Evolutionary conservation across 805 yeast species (phyloP), one percentile per base, ranked within the genome.

Genomic region (Barnettozyma californica): DNA sequence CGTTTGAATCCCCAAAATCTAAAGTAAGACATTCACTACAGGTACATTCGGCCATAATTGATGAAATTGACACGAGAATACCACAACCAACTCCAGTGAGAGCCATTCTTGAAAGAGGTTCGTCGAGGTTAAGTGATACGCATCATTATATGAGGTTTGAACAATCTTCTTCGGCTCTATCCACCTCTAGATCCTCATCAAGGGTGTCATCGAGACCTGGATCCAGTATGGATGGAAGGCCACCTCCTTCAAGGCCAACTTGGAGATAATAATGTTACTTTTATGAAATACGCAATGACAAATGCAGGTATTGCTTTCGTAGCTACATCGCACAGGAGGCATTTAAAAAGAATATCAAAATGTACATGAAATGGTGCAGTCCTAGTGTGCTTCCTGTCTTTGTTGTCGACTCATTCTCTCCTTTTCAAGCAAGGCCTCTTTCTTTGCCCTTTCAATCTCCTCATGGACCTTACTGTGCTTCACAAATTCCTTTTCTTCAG

Each of bases 41-140:
- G 8, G 44, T 43, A n/a, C 29, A 18, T 21, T 13, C 43, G 3
- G 9, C 45, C 9, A 19, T 37, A n/a, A 45, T 58, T 5, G 61
- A 59, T n/a, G 43, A 38, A 16, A 33, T 59, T n/a, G 47, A 43
- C 21, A 59, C 63, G 4, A 33, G 56, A 43, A 14, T 61, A 14
- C 63, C 61, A 39, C 62, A 60, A 21, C 64, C 63, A 8, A 58
- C 64, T 3, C 64, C 64, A 2, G 44, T 61, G 14, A 53, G 51
- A 20, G 60, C 60, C 16, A 46, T 58, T 1, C 49, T 57, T 7
- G 60, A 56, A 36, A 50, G 54, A 31, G 44, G 53, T 21, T 26
- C 44, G 7, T 51, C 58, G 7, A 48, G 56, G 39, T 21, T 44
- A 25, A 39, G 56, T 38, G 52, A 42, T 14, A 35, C 53, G 23